These are phyloP conservation scores for Aspergillus uvarum DNA, from an alignment of 2,329 filamentous ascomycete genomes.

Conservation along the genomic window DNA sequence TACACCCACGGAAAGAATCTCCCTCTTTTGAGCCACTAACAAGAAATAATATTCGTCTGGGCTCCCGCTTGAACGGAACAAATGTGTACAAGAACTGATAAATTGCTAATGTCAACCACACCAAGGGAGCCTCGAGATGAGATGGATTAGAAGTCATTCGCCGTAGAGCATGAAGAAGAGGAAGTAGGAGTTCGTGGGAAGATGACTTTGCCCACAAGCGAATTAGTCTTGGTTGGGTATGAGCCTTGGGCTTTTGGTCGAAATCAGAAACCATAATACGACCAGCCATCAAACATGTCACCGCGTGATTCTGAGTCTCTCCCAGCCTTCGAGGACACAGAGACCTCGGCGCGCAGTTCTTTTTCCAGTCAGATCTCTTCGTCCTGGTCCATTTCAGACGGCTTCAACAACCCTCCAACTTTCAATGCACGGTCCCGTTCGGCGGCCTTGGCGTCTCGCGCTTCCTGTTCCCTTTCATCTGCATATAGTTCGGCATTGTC, in stretches of 20 bases:
- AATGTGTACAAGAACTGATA: background rate
- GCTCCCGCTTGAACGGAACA: background rate
- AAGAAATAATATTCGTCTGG: background rate
- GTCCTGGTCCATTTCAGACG: constrained; percentile 86
- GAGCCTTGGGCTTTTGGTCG: background rate
- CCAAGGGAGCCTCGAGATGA: background rate
- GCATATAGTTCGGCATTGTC: constrained; percentile 93
- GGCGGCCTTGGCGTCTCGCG: constrained; percentile 78
- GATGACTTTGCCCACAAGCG: constrained; percentile 12
- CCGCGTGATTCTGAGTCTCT: constrained; percentile 22
- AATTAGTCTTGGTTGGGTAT: constrained; percentile 7
- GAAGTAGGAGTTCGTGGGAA: background rate
- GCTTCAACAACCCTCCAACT: constrained; percentile 93
- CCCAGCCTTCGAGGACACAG: constrained; percentile 42
- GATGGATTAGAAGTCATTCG: background rate
- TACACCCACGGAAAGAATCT: background rate
- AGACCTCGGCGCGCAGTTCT: constrained; percentile 64
- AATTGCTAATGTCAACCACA: background rate
- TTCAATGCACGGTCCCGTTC: constrained; percentile 92
- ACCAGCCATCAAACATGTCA: constrained; percentile 61
- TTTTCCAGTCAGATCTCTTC: constrained; percentile 78
- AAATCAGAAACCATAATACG: constrained; percentile 60
- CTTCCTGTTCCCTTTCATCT: constrained; percentile 91
- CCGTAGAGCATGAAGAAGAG: background rate
- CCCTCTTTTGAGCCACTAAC: background rate